phyloP scores from a whole-genome alignment of 139 green algal genomes.

The Chlamydomonas sp. region DNA sequence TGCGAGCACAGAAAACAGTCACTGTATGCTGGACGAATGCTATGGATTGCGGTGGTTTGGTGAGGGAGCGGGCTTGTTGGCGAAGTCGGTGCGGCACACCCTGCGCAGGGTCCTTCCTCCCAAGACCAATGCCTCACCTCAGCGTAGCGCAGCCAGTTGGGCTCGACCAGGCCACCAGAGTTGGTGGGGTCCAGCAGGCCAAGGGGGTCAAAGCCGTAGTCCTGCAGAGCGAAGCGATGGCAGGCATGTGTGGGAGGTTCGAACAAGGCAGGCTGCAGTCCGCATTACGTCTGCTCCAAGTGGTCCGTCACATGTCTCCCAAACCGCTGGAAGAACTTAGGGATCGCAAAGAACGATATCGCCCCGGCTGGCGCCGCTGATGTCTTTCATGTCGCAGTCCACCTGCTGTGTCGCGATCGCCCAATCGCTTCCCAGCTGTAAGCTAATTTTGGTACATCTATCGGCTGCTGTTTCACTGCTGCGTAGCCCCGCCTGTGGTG shows the following conservation, averaged over 20 bases:
- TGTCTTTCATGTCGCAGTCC: too few relatives aligned
- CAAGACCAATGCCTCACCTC: constrained; percentile 49
- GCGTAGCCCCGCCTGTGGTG: neutral
- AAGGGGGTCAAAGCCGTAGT: constrained; percentile 92
- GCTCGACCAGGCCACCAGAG: constrained; percentile 92
- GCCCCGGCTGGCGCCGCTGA: too few relatives aligned
- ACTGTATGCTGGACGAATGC: neutral
- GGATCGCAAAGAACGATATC: too few relatives aligned
- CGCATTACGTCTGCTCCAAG: neutral
- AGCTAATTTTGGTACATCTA: too few relatives aligned
- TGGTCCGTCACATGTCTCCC: neutral
- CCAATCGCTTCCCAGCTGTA: too few relatives aligned
- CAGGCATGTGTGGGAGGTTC: neutral
- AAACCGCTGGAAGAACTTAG: neutral
- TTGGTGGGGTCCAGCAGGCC: constrained; percentile 93
- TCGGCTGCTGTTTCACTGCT: too few relatives aligned
- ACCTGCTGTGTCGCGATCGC: too few relatives aligned
- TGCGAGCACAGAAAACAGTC: constrained; percentile 12
- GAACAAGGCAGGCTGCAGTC: constrained; percentile 34
- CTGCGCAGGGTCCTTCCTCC: too few relatives aligned
- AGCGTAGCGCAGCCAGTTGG: constrained; percentile 90
- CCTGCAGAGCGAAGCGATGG: constrained; percentile 24
- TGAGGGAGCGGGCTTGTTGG: too few relatives aligned
- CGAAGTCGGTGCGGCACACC: too few relatives aligned
- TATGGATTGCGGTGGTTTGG: too few relatives aligned